A percentile compares a stretch with the other conserved stretches of the same genome.
Evolutionary conservation across 441 rosid genomes (phyloP).

Genomic region (Erysimum pusillum): DNA sequence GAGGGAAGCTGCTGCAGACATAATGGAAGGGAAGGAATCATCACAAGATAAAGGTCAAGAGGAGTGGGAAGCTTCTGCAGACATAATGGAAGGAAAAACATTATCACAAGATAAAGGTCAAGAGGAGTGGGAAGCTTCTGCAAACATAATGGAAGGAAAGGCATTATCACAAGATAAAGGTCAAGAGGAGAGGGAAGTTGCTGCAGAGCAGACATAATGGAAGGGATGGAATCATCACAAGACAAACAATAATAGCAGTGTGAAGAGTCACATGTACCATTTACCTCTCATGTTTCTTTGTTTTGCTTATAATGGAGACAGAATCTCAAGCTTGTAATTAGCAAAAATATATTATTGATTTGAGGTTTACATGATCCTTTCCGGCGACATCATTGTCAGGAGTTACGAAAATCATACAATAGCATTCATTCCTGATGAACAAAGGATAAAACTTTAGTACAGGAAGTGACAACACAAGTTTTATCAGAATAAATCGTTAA

Average conservation of each 20-base stretch:
- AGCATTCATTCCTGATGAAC: too few relatives aligned
- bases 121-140: background rate
- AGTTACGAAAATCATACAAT: too few relatives aligned
- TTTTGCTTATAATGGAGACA: too few relatives aligned
- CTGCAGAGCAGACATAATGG: background rate
- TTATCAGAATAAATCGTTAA: too few relatives aligned
- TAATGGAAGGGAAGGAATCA: background rate
- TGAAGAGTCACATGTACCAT: background rate
- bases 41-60: background rate
- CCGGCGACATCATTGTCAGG: too few relatives aligned
- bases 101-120: background rate
- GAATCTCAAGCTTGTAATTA: too few relatives aligned
- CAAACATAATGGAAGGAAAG: background rate
- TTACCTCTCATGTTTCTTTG: background rate
- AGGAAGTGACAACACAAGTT: too few relatives aligned
- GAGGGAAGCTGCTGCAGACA: constrained; percentile 15
- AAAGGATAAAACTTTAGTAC: too few relatives aligned
- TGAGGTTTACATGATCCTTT: too few relatives aligned
- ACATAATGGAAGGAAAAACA: background rate
- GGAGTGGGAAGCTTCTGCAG: background rate
- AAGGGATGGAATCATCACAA: background rate
- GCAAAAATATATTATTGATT: too few relatives aligned
- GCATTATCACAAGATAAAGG: background rate
- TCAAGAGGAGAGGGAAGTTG: background rate
- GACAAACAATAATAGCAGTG: too few relatives aligned